Conservation (phyloP, 164 flowering plant species). For the Tetrastigma voinierianum region DNA sequence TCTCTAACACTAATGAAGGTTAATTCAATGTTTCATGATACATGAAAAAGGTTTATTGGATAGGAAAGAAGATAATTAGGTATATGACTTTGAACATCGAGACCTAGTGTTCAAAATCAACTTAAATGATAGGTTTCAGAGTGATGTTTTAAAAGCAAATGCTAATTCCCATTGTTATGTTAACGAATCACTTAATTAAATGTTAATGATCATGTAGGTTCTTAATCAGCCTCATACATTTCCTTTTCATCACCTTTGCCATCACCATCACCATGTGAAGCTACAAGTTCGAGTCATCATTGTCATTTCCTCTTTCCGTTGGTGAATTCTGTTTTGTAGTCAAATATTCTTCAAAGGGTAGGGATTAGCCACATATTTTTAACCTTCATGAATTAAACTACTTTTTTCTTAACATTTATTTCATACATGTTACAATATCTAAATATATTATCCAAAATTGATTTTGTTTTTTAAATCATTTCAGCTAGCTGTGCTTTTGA, state of each 20-base stretch:
- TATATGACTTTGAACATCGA: neutral
- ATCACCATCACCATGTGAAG: conserved; percentile 30
- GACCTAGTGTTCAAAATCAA: neutral
- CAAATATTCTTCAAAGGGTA: conserved; percentile 81
- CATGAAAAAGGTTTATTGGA: neutral
- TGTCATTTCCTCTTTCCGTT: conserved; percentile 33
- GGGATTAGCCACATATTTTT: neutral
- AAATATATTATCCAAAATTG: neutral
- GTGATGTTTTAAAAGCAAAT: too few relatives aligned
- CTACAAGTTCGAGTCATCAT: conserved; percentile 25
- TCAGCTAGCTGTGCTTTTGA: conserved; percentile 27
- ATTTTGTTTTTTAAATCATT: neutral
- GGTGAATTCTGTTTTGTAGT: conserved; percentile 59
- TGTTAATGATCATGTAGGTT: conserved; percentile 46
- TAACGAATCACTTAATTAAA: neutral
- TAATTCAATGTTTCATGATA: too few relatives aligned
- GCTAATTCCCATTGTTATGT: neutral
- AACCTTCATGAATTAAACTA: neutral
- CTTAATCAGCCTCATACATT: conserved; percentile 39
- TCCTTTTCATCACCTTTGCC: conserved; percentile 18
- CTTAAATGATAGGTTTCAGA: neutral
- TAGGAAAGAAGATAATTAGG: conserved; percentile 1
- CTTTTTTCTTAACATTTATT: neutral
- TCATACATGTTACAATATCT: neutral
- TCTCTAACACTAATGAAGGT: neutral